phyloP scores from a whole-genome alignment of 2,329 filamentous ascomycete genomes.

The Chaetomiaceae sp. region DNA sequence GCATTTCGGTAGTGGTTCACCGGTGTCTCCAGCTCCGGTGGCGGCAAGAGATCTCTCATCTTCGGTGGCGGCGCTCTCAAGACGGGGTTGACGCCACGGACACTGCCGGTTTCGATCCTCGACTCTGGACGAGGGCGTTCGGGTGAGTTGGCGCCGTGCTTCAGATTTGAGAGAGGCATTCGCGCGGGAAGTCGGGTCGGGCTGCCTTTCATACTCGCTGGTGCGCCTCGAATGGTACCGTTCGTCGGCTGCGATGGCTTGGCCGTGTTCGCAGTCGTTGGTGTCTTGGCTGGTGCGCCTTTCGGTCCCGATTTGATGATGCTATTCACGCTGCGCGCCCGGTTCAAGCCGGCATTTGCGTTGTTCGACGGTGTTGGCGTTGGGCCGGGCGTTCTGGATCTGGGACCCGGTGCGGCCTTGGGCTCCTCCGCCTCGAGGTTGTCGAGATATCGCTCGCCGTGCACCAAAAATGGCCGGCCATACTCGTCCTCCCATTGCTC shows the following conservation, averaged over 20 bases:
- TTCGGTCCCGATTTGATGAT: slow-evolving; percentile 37
- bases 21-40: slow-evolving; percentile 49
- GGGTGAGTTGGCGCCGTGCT: slow-evolving; percentile 73
- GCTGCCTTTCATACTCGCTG: slow-evolving; percentile 41
- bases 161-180: slow-evolving; percentile 63
- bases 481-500: slow-evolving; percentile 92
- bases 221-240: slow-evolving; percentile 14
- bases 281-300: slow-evolving; percentile 52
- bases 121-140: slow-evolving; percentile 53
- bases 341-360: slow-evolving; percentile 34
- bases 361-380: slow-evolving; percentile 44
- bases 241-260: slow-evolving; percentile 29
- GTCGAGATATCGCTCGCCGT: slow-evolving; percentile 87
- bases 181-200: slow-evolving; percentile 68
- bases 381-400: slow-evolving; percentile 71
- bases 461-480: slow-evolving; percentile 86
- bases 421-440: slow-evolving; percentile 63
- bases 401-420: slow-evolving; percentile 55
- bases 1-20: slow-evolving; percentile 44
- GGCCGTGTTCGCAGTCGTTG: slow-evolving; percentile 39
- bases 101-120: slow-evolving; percentile 41
- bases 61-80: slow-evolving; percentile 75
- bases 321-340: slow-evolving; percentile 36
- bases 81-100: slow-evolving; percentile 52
- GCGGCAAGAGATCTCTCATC: slow-evolving; percentile 72